phyloP scores from a whole-genome alignment of 75 land plant genomes.

The Pinus albicaulis region DNA sequence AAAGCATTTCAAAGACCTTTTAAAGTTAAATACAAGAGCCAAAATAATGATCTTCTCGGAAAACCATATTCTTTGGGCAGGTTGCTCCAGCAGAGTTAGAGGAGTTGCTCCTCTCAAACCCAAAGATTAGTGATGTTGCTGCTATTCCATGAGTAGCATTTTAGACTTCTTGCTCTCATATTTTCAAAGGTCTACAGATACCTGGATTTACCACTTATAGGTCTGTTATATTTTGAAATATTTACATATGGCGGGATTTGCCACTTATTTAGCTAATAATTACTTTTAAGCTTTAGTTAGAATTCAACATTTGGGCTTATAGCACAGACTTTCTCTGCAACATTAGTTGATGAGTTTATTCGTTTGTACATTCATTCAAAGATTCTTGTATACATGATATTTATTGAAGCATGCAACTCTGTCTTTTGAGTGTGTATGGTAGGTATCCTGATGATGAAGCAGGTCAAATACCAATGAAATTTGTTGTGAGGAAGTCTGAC shows the following conservation, averaged over 20 bases:
- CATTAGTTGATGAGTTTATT: background rate
- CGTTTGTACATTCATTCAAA: background rate
- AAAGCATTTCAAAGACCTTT: background rate
- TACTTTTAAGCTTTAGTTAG: too few relatives aligned
- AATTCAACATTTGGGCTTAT: too few relatives aligned
- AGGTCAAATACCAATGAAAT: slow-evolving; percentile 51
- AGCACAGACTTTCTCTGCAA: background rate
- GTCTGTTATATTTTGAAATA: too few relatives aligned
- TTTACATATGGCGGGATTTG: too few relatives aligned
- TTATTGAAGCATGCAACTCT: too few relatives aligned
- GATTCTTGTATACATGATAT: background rate
- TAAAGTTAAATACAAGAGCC: background rate
- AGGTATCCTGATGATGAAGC: slow-evolving; percentile 51
- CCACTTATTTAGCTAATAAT: too few relatives aligned
- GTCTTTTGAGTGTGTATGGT: background rate
- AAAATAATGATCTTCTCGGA: background rate
- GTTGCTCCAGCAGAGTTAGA: slow-evolving; percentile 87
- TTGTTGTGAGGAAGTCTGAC: slow-evolving; percentile 27
- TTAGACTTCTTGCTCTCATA: too few relatives aligned
- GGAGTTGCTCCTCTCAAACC: slow-evolving; percentile 59
- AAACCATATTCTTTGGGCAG: slow-evolving; percentile 20
- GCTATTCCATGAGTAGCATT: slow-evolving; percentile 67
- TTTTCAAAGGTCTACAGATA: too few relatives aligned
- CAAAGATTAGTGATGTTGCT: slow-evolving; percentile 72
- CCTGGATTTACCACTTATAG: too few relatives aligned